Base-by-base conservation (phyloP, 169 alveolate species). In the Plasmodium inui region DNA sequence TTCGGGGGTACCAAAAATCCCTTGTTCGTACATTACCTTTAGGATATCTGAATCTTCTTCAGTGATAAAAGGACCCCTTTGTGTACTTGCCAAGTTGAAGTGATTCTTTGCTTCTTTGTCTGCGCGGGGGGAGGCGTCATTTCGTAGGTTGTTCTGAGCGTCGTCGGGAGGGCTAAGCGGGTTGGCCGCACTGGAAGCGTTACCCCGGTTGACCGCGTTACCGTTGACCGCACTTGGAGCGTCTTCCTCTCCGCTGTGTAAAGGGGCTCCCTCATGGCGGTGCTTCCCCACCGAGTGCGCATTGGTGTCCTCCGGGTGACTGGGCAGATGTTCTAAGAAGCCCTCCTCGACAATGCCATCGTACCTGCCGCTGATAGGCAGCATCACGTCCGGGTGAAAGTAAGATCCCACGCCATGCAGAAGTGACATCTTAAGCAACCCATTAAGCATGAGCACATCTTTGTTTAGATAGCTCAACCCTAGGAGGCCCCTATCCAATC, bases 391-490 rank as follows among this genome's bases (percentile, higher is more conserved):
- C n/a, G 34, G 19, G 14, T 67, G 14, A 2, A 1, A 26, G 76
- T 4, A 26, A 67, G 30, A 67, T 19, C 76, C 30, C n/a, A 5
- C 76, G 2, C 76, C 76, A 3, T 67, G 76, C 10, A 67, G 76
- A 67, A 3, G 17, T 67, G 76, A 67, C 14, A 19, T 67, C 6
- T 10, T 67, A 28, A 22, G 39, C 32, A 81, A 26, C 67, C 74
- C 73, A 39, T 81, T 19, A 28, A 19, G 9, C 19, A 81, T 3
- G 9, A 41, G 28, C 30, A 81, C 72, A 81, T 81, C 86, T 46
- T 26, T 81, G 22, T 46, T 81, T 28, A 81, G 19, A 41, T 81
- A n/a, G 5, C 86, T 81, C 22, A 41, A n/a, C 10, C 86, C 86
- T 2, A 81, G 44, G 4, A 81, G 22, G 2, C 74, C 67, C 7